Conservation (phyloP, 495 filamentous ascomycete species). For the Penicillium paradoxum region DNA sequence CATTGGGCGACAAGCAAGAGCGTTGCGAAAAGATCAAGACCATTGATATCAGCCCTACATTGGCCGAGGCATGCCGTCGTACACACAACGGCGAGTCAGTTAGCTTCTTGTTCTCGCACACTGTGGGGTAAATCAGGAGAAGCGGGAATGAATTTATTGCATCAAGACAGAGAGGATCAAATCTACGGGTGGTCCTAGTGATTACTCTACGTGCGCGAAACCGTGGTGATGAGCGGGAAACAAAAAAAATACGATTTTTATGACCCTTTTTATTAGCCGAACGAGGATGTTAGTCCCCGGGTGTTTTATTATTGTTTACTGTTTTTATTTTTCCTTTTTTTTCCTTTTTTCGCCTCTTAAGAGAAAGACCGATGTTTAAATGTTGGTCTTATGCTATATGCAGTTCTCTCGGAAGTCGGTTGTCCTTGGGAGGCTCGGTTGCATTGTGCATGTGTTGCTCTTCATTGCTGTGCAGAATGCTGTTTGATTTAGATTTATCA, state of each 20-base stretch:
- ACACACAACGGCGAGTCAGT: constrained; percentile 96
- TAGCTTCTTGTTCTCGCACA: constrained; percentile 91
- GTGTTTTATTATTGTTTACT: constrained; percentile 9
- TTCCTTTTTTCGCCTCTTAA: not conserved
- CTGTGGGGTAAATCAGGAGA: constrained; percentile 34
- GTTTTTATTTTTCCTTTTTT: not conserved
- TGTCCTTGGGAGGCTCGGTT: constrained; percentile 5
- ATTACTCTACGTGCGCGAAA: not conserved
- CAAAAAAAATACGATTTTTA: constrained; percentile 31
- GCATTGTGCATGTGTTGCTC: constrained; percentile 13
- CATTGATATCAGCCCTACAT: constrained; percentile 89
- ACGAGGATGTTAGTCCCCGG: constrained; percentile 4
- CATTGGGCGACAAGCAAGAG: constrained; percentile 70
- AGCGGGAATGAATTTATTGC: constrained; percentile 18
- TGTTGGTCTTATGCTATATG: not conserved
- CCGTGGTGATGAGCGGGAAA: constrained; percentile 11
- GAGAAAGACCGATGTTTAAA: not conserved
- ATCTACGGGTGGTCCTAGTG: constrained; percentile 2
- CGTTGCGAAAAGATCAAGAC: constrained; percentile 73
- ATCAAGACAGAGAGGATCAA: not conserved
- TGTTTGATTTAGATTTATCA: constrained; percentile 7
- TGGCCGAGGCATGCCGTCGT: constrained; percentile 64
- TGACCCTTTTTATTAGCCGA: constrained; percentile 19
- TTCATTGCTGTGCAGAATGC: not conserved
- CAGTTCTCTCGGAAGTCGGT: not conserved